Conservation (phyloP, 345 rosid genomes). For the Camelina hispida region DNA sequence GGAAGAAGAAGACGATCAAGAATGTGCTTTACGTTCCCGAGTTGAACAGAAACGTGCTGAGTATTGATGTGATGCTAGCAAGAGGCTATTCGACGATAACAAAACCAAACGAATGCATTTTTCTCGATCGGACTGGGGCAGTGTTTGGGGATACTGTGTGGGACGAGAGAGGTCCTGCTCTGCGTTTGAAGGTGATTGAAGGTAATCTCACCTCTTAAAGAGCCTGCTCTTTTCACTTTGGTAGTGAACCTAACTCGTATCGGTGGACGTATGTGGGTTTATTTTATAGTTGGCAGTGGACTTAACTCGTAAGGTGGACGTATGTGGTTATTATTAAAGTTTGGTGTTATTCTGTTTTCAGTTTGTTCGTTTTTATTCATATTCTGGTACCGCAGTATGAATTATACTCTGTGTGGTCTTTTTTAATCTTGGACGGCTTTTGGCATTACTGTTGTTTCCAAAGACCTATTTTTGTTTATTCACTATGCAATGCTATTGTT, state of each 20-base stretch:
- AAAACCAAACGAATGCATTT: neutral
- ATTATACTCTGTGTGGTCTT: neutral
- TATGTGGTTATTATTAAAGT: neutral
- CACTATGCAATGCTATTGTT: neutral
- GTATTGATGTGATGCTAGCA: no score
- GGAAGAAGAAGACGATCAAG: no score
- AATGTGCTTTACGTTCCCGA: no score
- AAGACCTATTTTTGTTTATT: neutral
- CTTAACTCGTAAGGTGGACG: neutral
- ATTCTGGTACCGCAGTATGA: neutral
- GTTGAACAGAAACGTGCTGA: no score
- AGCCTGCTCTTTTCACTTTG: neutral
- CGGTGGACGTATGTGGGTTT: neutral
- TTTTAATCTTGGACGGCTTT: neutral
- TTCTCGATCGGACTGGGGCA: neutral
- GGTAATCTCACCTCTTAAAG: neutral
- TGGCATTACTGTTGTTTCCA: neutral
- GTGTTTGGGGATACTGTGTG: neutral
- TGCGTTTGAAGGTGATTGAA: conserved; percentile 2
- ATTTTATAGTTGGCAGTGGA: neutral
- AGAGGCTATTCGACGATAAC: no score
- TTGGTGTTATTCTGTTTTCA: neutral
- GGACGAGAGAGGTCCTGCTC: neutral
- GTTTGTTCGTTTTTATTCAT: neutral
- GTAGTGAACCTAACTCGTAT: neutral